A percentile compares a stretch with the other conserved stretches of the same genome.
These are phyloP conservation scores for Prunus mira DNA, from an alignment of 306 rosid species.

Conservation along the genomic window DNA sequence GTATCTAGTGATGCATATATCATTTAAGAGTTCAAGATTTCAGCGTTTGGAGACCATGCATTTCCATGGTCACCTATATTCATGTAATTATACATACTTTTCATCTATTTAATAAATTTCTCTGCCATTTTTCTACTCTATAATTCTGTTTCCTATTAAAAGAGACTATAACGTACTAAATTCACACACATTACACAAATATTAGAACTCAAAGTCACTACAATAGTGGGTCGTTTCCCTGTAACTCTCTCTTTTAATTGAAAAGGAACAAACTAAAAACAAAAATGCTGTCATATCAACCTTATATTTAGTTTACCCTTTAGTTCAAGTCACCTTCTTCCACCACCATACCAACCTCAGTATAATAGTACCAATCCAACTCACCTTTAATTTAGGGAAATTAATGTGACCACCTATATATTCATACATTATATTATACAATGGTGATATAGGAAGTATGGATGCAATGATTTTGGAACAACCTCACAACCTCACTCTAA, in stretches of 20 bases:
- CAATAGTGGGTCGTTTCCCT: too few species aligned
- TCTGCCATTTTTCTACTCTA: background rate
- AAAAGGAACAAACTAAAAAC: background rate
- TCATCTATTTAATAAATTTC: background rate
- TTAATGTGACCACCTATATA: background rate
- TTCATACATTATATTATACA: background rate
- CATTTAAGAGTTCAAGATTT: slow-evolving; percentile 4
- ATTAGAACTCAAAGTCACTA: too few species aligned
- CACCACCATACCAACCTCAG: background rate
- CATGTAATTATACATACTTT: background rate
- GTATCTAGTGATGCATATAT: background rate
- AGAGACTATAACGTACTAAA: too few species aligned
- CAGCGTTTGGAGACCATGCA: background rate
- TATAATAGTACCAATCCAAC: too few species aligned
- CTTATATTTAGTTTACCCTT: background rate
- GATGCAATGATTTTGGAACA: background rate
- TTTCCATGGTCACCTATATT: background rate
- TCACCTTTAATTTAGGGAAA: background rate
- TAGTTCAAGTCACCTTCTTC: background rate
- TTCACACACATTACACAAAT: too few species aligned
- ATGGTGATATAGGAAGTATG: background rate
- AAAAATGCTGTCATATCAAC: background rate
- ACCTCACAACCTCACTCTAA: background rate
- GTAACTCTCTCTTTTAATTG: background rate
- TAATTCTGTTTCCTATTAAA: background rate